phyloP scores from a whole-genome alignment of 305 asterid genomes.

The Salvia sclarea region DNA sequence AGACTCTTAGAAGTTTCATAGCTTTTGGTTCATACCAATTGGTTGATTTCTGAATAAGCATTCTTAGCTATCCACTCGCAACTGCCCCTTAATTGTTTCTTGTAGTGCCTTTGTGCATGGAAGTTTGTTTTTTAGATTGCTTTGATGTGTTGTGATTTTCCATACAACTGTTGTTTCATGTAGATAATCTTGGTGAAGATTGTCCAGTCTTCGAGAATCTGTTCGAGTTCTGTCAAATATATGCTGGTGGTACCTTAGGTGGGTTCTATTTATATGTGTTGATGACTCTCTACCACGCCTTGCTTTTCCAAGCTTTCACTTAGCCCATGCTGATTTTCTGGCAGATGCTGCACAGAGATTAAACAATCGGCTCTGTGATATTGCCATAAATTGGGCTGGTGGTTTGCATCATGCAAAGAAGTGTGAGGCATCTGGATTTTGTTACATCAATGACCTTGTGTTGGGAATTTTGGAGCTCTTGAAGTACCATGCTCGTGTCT shows the following conservation, averaged over 20 bases:
- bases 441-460: constrained; percentile 94
- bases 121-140: constrained; percentile 4
- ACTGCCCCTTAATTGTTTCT: background rate
- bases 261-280: constrained; percentile 25
- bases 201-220: constrained; percentile 95
- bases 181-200: constrained; percentile 97
- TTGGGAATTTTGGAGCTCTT: constrained; percentile 96
- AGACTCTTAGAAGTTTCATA: background rate
- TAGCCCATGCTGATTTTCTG: constrained; percentile 31
- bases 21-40: background rate
- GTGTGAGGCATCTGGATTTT: constrained; percentile 98
- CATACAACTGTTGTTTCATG: constrained; percentile 30
- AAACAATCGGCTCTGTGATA: constrained; percentile 83
- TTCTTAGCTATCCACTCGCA: constrained; percentile 11
- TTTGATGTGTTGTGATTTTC: constrained; percentile 4
- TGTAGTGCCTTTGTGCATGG: background rate
- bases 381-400: constrained; percentile 99
- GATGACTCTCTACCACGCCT: constrained; percentile 23
- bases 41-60: constrained; percentile 6
- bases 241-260: constrained; percentile 99
- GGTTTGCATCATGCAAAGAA: constrained; percentile 99
- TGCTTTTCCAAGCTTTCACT: constrained; percentile 24
- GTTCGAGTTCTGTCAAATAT: constrained; percentile 96
- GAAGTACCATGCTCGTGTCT: constrained; percentile 91
- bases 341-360: constrained; percentile 96